Conservation (phyloP, 108 stramenopile species). For the Pseudonitzschia pungens region DNA sequence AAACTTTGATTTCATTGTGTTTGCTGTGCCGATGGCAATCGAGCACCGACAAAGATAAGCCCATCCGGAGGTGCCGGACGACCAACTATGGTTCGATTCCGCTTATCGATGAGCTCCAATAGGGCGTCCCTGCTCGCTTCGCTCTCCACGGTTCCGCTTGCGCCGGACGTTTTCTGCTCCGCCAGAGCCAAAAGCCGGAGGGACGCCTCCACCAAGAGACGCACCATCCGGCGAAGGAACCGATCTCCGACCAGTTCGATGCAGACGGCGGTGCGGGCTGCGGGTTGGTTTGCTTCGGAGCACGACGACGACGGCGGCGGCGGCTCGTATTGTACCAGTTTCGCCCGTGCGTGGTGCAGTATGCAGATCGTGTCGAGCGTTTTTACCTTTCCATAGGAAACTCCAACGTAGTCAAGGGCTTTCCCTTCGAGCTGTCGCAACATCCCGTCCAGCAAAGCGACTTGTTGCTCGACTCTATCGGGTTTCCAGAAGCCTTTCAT, state of each 20-base stretch:
- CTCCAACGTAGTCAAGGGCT: slow-evolving; percentile 56
- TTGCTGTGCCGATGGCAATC: slow-evolving; percentile 3
- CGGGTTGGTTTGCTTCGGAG: background rate
- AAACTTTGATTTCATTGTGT: background rate
- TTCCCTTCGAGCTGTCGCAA: slow-evolving; percentile 48
- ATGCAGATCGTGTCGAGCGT: slow-evolving; percentile 62
- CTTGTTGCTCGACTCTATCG: background rate
- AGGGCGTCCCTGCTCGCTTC: slow-evolving; percentile 30
- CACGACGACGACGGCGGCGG: slow-evolving; percentile 4
- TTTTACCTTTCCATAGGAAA: slow-evolving; percentile 75
- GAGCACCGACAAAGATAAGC: slow-evolving; percentile 65
- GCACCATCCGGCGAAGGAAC: slow-evolving; percentile 80
- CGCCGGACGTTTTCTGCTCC: background rate
- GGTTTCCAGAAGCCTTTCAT: background rate
- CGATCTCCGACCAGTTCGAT: slow-evolving; percentile 74
- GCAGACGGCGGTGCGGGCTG: slow-evolving; percentile 39
- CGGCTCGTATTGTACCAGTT: slow-evolving; percentile 30
- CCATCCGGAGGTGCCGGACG: slow-evolving; percentile 65
- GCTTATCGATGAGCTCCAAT: slow-evolving; percentile 36
- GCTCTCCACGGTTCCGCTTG: background rate
- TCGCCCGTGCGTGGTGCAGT: slow-evolving; percentile 56
- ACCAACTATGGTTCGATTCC: slow-evolving; percentile 43
- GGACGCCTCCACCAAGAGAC: slow-evolving; percentile 64
- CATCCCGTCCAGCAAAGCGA: slow-evolving; percentile 39
- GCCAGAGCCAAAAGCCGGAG: slow-evolving; percentile 29